Base-by-base conservation (phyloP, 2,329 filamentous ascomycete genomes). In the Claviceps sp. region DNA sequence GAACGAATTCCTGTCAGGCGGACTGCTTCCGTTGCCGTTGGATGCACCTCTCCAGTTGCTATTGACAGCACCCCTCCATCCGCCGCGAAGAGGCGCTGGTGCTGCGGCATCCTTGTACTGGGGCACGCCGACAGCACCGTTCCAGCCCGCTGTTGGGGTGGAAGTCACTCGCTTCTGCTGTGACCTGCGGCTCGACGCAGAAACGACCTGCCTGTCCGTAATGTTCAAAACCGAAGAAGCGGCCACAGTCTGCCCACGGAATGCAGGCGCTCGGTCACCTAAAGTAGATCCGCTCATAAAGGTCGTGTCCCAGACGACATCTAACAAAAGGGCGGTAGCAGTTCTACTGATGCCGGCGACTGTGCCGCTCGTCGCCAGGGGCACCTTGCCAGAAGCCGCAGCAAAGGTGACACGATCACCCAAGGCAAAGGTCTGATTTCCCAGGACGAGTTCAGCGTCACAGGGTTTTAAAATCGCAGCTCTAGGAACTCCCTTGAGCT, bases 261-360 rank as follows among this genome's bases (percentile, higher is more conserved):
- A 98, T 40, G 88, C 83, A 26, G 89, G 89, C 64, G 91, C 95
- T 54, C 93, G 84, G 52, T 90, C 89, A 54, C 88, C 87, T 16
- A 98, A 77, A 0, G 87, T 93, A 1, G 90, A 96, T 56, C 93
- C 93, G 63, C 89, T 95, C 90, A 98, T 97, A 68, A 98, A 98
- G 0, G 89, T 86, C 13, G 81, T 80, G 65, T 98, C 94, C 69
- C 95, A 98, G 7, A 98, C 84, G 53, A 97, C 80, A 65, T 98
- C 93, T 40, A 98, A 75, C 53, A 96, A 76, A 47, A 87, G 79
- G 26, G 84, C 85, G 52, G 87, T 86, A 20, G 89, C 78, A 34
- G 90, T 96, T 52, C 88, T 85, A 55, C 89, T 96, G 63, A 96
- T 85, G 38, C 93, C 93, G 52, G 95, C 85, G n/a, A 98, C 88